These are phyloP conservation scores for Nitzschia sp. DNA, from an alignment of 108 stramenopile species.

Conservation along the genomic window DNA sequence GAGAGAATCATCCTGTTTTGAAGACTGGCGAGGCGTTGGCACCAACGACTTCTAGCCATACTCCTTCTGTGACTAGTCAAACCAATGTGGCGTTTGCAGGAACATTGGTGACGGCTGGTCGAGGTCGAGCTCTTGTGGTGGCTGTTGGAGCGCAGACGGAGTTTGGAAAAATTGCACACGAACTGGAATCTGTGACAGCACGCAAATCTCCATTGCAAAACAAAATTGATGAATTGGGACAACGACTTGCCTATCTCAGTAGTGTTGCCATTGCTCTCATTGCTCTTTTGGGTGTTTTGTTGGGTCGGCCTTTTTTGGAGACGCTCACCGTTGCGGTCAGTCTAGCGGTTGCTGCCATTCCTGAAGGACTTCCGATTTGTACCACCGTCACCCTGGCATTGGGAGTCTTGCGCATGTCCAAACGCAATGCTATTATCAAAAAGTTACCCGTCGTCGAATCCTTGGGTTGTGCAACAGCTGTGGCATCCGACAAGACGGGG, in stretches of 20 bases:
- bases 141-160: constrained; percentile 87
- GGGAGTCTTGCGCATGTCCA: constrained; percentile 93
- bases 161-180: constrained; percentile 89
- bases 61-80: constrained; percentile 70
- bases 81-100: constrained; percentile 92
- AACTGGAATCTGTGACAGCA: constrained; percentile 71
- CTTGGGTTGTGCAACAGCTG: constrained; percentile 91
- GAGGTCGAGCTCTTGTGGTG: constrained; percentile 86
- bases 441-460: constrained; percentile 95
- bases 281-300: constrained; percentile 75
- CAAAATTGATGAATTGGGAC: constrained; percentile 95
- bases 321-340: constrained; percentile 95
- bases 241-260: constrained; percentile 72
- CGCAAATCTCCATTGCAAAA: constrained; percentile 90
- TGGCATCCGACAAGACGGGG: constrained; percentile 97
- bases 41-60: not conserved
- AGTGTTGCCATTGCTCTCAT: constrained; percentile 85
- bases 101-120: constrained; percentile 86
- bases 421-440: constrained; percentile 88
- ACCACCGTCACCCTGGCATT: constrained; percentile 88
- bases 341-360: constrained; percentile 96
- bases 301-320: constrained; percentile 83
- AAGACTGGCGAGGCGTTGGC: constrained; percentile 49
- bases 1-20: constrained; percentile 83
- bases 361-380: constrained; percentile 89